Evolutionary conservation across 345 rosid species (phyloP).

Genomic region (Lepidium africanum): DNA sequence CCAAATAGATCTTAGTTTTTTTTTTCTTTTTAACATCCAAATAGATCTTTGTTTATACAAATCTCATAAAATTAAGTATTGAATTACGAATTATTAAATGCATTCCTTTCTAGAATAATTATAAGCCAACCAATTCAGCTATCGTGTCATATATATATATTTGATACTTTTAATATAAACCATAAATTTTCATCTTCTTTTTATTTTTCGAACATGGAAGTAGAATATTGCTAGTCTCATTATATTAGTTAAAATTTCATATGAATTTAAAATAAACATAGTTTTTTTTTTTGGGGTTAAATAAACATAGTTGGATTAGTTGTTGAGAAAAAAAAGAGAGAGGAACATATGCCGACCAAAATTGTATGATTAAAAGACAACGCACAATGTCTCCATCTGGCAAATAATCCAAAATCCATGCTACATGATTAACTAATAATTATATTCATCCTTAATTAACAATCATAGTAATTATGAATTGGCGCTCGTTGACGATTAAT

Average conservation of each 20-base stretch:
- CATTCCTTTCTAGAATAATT: no score
- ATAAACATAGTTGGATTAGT: background rate
- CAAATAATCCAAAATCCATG: constrained; percentile 3
- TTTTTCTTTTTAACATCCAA: no score
- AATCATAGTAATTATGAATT: background rate
- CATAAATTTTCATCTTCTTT: no score
- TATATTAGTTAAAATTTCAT: no score
- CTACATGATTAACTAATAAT: constrained; percentile 17
- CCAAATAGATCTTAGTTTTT: no score
- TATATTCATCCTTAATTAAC: background rate
- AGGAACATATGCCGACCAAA: constrained; percentile 13
- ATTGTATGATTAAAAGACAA: constrained; percentile 25
- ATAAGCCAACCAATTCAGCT: background rate
- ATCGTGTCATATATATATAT: background rate
- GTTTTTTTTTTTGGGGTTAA: no score
- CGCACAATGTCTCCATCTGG: constrained; percentile 19
- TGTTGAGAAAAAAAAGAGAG: background rate
- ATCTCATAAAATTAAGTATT: background rate
- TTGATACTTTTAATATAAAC: no score
- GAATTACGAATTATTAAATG: background rate
- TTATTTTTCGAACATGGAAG: no score
- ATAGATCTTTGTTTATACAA: constrained; percentile 9
- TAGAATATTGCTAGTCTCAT: no score
- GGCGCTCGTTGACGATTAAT: constrained; percentile 1
- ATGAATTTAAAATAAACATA: background rate